Base-by-base conservation (phyloP, 2,329 filamentous ascomycete genomes). In the Xylaria arbuscula region DNA sequence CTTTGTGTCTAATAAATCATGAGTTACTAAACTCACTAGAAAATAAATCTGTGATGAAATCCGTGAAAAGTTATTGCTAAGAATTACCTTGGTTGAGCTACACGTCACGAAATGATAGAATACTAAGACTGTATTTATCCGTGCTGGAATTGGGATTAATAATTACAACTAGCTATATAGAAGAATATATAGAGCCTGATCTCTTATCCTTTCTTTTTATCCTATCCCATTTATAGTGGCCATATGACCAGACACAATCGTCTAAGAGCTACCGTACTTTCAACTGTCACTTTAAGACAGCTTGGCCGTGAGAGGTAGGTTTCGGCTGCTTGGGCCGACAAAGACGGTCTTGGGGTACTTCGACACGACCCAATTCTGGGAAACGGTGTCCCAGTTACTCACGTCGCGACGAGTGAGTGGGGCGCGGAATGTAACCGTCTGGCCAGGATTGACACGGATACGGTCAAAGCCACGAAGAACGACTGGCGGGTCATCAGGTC, bases 321-420 rank as follows among this genome's bases (percentile, higher is more conserved):
- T 83, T 58, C 87, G 80, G 65, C 86, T 88, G 75, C 85, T 88
- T 72, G 83, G 80, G 2, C 87, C 87, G 8, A 89, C 85, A 69
- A 78, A 87, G 13, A 87, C 83, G 63, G 78, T 87, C 83, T 89
- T 89, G 65, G 82, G 76, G 55, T 80, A 75, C 19, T 81, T 73
- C 9, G 81, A 84, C n/a, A 89, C 74, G 54, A 93, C 87, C 94
- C 95, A 98, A 83, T 98, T 90, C 84, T 98, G 94, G n/a, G 82
- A 78, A 1, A 77, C 84, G 0, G 87, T 83, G 73, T 97, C 93
- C 94, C 95, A 98, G 82, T 94, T 96, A 78, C 91, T 93, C 64
- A 98, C 73, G 76, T 98, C 95, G 65, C 93, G 89, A 47, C 94
- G 87, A 6, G 90, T 94, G 64, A 98, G 80, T 17, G 89, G 86